Conservation (phyloP, 83 land plant genomes). For the Thuja plicata region DNA sequence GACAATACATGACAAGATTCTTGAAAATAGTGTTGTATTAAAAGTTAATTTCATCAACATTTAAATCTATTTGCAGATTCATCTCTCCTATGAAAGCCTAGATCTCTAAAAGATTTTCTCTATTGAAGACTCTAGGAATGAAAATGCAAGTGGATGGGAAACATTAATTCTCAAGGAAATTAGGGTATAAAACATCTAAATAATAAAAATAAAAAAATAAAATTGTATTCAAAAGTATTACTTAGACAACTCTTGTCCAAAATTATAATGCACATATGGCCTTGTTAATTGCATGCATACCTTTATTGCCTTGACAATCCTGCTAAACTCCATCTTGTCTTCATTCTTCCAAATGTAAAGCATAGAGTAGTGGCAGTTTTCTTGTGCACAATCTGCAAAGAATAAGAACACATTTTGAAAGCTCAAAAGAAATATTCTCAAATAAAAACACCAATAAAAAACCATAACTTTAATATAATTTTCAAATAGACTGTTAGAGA, state of each 20-base stretch:
- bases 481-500: neutral
- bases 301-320: slow-evolving; percentile 61
- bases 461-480: neutral
- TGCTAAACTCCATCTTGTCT: slow-evolving; percentile 71
- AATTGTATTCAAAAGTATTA: too few relatives aligned
- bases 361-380: slow-evolving; percentile 71
- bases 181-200: neutral
- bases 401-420: neutral
- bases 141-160: neutral
- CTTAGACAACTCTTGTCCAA: too few relatives aligned
- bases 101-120: neutral
- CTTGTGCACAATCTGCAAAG: slow-evolving; percentile 56
- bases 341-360: slow-evolving; percentile 75
- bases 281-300: slow-evolving; percentile 17
- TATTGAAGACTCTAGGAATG: neutral
- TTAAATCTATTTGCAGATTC: neutral
- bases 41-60: neutral
- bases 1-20: neutral
- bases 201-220: too few relatives aligned
- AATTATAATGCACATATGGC: neutral
- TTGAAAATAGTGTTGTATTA: neutral
- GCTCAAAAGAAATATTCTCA: neutral
- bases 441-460: neutral
- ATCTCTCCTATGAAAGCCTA: neutral
- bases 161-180: neutral